Conservation (phyloP, 139 green algal species). For the Pseudopediastrum boryanum region DNA sequence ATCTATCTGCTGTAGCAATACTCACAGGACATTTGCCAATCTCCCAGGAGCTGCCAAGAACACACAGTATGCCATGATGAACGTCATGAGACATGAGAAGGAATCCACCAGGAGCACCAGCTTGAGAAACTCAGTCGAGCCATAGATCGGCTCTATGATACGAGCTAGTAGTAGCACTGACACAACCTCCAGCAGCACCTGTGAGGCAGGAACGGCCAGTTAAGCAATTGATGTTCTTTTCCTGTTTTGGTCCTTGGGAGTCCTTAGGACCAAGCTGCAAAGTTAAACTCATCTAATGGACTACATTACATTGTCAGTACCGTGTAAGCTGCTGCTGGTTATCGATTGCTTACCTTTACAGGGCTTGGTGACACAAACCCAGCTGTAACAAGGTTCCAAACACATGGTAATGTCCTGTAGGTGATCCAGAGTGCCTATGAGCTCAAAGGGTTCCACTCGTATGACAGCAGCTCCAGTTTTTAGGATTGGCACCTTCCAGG, state of each 20-base stretch:
- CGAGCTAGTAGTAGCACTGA: constrained; percentile 73
- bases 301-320: no score
- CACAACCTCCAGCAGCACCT: constrained; percentile 67
- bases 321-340: not conserved
- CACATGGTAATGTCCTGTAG: constrained; percentile 54
- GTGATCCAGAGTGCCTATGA: not conserved
- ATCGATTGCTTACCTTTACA: constrained; percentile 51
- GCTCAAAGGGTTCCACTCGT: not conserved
- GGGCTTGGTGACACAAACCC: constrained; percentile 52
- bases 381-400: constrained; percentile 64
- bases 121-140: constrained; percentile 80
- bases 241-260: not conserved
- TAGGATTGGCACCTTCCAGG: constrained; percentile 48
- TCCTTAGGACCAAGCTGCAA: no score
- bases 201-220: no score
- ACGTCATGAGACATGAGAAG: constrained; percentile 52
- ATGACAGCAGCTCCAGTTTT: not conserved
- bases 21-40: no score
- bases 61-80: constrained; percentile 67
- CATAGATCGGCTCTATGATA: constrained; percentile 87
- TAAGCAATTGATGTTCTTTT: not conserved
- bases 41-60: constrained; percentile 59
- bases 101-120: constrained; percentile 74
- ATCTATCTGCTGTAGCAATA: no score
- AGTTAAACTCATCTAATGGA: no score